phyloP scores from a whole-genome alignment of 2,329 filamentous ascomycete species.

The Fusarium drepaniforme region DNA sequence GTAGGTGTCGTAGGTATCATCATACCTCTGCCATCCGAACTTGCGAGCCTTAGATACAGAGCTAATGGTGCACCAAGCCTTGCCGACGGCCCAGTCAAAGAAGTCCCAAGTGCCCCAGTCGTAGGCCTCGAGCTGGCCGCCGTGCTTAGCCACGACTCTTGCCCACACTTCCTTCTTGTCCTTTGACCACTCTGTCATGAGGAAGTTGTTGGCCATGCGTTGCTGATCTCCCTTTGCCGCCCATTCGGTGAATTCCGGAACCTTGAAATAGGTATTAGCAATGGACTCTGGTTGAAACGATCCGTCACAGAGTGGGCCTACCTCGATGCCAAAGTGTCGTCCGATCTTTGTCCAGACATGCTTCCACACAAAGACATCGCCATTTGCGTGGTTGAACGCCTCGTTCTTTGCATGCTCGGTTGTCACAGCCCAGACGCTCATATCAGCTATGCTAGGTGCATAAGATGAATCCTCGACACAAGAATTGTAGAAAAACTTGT shows the following conservation, averaged over 20 bases:
- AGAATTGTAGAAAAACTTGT: constrained; percentile 29
- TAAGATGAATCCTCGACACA: constrained; percentile 29
- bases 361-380: constrained; percentile 8
- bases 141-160: constrained; percentile 28
- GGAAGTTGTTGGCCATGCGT: constrained; percentile 29
- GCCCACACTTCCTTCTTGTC: constrained; percentile 32
- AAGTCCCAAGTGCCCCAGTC: constrained; percentile 37
- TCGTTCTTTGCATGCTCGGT: constrained; percentile 11
- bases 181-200: constrained; percentile 31
- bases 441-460: constrained; percentile 13
- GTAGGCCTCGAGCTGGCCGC: constrained; percentile 26
- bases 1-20: constrained; percentile 32
- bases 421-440: constrained; percentile 14
- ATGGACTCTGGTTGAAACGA: not conserved
- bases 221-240: constrained; percentile 24
- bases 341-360: constrained; percentile 8
- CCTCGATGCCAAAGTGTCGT: constrained; percentile 17
- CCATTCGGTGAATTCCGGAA: constrained; percentile 25
- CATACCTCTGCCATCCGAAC: constrained; percentile 33
- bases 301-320: not conserved
- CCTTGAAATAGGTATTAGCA: not conserved
- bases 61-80: constrained; percentile 31
- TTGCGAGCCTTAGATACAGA: constrained; percentile 30
- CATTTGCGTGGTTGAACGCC: constrained; percentile 13
- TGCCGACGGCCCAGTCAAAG: constrained; percentile 35